Evolutionary conservation across 345 rosid genomes (phyloP).

Genomic region (Syzygium oleosum): DNA sequence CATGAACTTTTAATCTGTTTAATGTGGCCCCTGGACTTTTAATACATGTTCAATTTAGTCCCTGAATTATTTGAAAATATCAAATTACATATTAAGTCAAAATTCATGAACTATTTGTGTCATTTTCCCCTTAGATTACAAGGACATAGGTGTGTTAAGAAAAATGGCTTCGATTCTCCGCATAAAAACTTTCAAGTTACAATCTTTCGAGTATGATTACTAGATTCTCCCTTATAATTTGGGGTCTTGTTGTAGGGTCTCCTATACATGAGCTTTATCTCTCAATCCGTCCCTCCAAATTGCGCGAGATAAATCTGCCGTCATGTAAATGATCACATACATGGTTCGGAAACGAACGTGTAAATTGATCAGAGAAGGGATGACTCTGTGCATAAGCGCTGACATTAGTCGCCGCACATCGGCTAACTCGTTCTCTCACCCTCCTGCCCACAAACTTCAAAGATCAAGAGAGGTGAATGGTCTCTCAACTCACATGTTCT

Average conservation of each 20-base stretch:
- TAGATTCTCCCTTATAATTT: background rate
- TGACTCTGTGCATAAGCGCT: background rate
- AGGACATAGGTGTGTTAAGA: background rate
- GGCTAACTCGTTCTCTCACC: background rate
- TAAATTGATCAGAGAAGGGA: background rate
- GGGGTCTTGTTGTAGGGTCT: background rate
- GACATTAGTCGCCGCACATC: background rate
- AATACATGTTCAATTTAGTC: too few relatives aligned
- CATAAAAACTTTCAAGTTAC: background rate
- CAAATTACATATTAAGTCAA: too few relatives aligned
- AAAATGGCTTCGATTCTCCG: background rate
- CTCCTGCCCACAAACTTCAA: background rate
- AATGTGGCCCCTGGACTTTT: too few relatives aligned
- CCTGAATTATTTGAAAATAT: too few relatives aligned
- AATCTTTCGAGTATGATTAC: background rate
- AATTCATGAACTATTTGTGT: too few relatives aligned
- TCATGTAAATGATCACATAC: background rate
- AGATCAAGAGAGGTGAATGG: background rate
- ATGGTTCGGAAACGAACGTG: background rate
- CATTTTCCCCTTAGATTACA: background rate
- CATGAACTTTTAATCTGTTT: too few relatives aligned
- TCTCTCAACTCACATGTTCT: background rate
- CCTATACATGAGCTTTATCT: background rate
- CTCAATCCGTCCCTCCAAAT: background rate
- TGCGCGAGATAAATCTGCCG: background rate